These are phyloP conservation scores for Solanum sparsipilum DNA, from an alignment of 257 asterid genomes.

Conservation along the genomic window DNA sequence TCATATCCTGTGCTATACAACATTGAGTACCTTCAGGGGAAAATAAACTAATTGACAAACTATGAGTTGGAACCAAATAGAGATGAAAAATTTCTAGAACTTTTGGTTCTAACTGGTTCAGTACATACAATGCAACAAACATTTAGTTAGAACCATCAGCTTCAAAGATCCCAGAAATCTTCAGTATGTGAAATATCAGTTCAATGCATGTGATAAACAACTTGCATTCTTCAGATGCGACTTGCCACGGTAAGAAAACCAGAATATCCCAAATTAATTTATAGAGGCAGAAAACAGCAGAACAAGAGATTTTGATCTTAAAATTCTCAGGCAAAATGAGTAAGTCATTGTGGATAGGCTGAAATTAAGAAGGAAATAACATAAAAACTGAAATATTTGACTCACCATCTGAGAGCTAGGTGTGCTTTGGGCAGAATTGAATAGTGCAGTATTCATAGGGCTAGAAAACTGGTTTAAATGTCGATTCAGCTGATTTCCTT, in stretches of 20 bases:
- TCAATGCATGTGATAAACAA: not conserved
- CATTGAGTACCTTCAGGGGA: not conserved
- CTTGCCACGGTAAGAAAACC: not conserved
- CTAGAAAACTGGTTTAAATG: slow-evolving; percentile 79
- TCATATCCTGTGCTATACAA: not conserved
- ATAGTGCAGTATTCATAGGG: slow-evolving; percentile 75
- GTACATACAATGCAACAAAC: not conserved
- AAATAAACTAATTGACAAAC: not conserved
- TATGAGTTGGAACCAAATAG: not conserved
- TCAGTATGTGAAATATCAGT: not conserved
- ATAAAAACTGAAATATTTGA: not conserved
- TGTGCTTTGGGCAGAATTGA: slow-evolving; percentile 79
- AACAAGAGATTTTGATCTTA: not conserved
- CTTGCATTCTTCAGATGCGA: not conserved
- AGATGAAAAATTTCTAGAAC: not conserved
- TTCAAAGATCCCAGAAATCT: not conserved
- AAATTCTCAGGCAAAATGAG: not conserved
- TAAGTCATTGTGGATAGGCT: not conserved
- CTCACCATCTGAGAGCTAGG: slow-evolving; percentile 81
- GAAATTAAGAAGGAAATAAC: not conserved
- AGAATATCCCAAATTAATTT: not conserved
- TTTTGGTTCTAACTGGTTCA: not conserved
- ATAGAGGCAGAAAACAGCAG: not conserved
- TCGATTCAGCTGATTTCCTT: slow-evolving; percentile 90
- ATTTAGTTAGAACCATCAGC: not conserved